Conservation (phyloP, 805 yeast species). For the Candida ovalis region DNA sequence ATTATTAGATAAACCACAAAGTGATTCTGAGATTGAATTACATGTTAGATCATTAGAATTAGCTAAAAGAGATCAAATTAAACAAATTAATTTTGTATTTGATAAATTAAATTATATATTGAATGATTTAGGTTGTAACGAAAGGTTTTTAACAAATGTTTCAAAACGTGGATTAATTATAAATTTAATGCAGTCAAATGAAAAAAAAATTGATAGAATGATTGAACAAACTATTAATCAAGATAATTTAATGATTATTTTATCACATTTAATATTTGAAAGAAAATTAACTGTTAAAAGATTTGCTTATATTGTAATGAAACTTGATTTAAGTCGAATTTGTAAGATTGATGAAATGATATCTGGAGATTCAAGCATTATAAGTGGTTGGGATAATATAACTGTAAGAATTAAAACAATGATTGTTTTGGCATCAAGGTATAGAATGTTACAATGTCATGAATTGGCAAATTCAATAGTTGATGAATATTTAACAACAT, state of each 20-base stretch:
- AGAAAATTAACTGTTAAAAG: constrained; percentile 8
- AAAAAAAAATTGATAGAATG: not conserved
- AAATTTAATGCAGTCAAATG: constrained; percentile 1
- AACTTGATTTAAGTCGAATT: constrained; percentile 15
- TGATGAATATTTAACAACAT: constrained; percentile 7
- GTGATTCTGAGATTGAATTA: constrained; percentile 9
- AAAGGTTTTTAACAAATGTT: not conserved
- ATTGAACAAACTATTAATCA: constrained; percentile 4
- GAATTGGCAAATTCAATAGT: constrained; percentile 14
- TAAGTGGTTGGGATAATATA: constrained; percentile 5
- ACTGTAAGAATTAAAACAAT: constrained; percentile 15
- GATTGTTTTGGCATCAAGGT: constrained; percentile 23
- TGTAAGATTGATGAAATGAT: constrained; percentile 8
- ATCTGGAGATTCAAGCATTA: constrained; percentile 5
- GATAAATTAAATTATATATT: constrained; percentile 14
- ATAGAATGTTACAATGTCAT: constrained; percentile 16
- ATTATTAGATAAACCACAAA: constrained; percentile 8
- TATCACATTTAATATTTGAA: constrained; percentile 20
- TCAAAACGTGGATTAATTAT: not conserved
- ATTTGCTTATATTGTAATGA: constrained; percentile 19
- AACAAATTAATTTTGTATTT: constrained; percentile 11
- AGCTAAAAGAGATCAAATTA: constrained; percentile 5
- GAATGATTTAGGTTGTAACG: constrained; percentile 13
- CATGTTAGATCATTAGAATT: constrained; percentile 12
- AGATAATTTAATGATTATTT: constrained; percentile 15